phyloP scores from a whole-genome alignment of 2,329 filamentous ascomycete genomes.

The Phyllosticta ampelicida region DNA sequence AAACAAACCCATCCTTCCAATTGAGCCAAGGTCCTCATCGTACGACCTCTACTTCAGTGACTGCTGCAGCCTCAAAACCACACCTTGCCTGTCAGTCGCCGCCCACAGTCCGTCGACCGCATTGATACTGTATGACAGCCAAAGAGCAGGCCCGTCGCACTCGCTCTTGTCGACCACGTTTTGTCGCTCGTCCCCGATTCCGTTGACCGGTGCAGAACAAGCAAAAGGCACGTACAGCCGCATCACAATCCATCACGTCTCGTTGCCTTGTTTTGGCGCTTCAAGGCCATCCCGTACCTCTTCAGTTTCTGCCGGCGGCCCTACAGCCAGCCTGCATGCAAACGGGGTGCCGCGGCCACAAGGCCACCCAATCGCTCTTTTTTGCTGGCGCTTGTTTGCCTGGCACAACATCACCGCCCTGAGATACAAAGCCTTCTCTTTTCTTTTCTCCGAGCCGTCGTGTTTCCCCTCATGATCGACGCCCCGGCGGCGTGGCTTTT shows the following conservation, averaged over 20 bases:
- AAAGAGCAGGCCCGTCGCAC: background rate
- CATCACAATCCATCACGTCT: background rate
- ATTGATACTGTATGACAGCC: background rate
- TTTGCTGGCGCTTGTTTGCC: background rate
- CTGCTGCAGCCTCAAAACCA: background rate
- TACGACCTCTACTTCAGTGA: background rate
- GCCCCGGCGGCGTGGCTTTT: background rate
- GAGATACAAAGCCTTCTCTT: background rate
- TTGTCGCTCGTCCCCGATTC: background rate
- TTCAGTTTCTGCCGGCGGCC: background rate
- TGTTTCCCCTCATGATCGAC: background rate
- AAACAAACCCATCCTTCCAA: background rate
- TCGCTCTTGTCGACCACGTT: background rate
- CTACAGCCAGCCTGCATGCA: background rate
- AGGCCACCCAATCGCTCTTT: background rate
- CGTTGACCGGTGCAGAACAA: background rate
- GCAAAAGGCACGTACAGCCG: background rate
- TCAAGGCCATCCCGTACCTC: background rate
- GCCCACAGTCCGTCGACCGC: background rate
- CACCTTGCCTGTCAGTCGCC: background rate
- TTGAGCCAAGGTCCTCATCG: background rate
- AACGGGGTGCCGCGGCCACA: background rate
- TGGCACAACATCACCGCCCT: background rate
- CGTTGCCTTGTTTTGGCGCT: background rate
- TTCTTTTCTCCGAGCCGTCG: background rate